These are phyloP conservation scores for Aspergillus sp. DNA, from an alignment of 2,329 filamentous ascomycete species.

Conservation along the genomic window DNA sequence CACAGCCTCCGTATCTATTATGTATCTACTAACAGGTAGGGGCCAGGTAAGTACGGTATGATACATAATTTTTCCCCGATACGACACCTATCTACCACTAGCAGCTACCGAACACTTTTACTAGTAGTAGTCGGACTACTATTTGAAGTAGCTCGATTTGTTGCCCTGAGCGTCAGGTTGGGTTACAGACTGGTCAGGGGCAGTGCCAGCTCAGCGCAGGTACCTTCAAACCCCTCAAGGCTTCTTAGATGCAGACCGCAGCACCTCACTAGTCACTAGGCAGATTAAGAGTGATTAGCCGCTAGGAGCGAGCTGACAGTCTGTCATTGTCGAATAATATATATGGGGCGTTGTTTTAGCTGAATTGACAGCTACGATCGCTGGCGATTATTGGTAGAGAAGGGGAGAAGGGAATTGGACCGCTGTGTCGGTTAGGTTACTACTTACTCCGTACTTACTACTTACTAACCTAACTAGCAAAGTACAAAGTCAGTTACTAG, in stretches of 20 bases:
- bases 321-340: background rate
- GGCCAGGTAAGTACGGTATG: background rate
- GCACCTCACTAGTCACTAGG: background rate
- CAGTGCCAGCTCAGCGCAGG: slow-evolving; percentile 7
- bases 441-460: too few relatives aligned
- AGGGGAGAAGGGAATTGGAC: slow-evolving; percentile 1
- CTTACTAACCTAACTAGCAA: too few relatives aligned
- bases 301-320: slow-evolving; percentile 1
- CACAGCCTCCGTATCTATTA: too few relatives aligned
- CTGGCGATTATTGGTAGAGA: slow-evolving; percentile 6
- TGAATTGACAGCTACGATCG: background rate
- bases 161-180: background rate
- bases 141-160: slow-evolving; percentile 1
- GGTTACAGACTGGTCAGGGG: slow-evolving; percentile 10
- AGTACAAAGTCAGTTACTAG: too few relatives aligned
- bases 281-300: background rate
- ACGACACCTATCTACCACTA: background rate
- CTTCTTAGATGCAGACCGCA: background rate
- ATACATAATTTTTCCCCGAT: background rate
- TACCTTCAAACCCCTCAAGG: background rate
- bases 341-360: slow-evolving; percentile 1
- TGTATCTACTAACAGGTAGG: background rate
- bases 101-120: background rate
- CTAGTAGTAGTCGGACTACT: background rate
- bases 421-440: too few relatives aligned